Evolutionary conservation across 2,329 filamentous ascomycete genomes (phyloP).

Genomic region (Penicillium sp.): DNA sequence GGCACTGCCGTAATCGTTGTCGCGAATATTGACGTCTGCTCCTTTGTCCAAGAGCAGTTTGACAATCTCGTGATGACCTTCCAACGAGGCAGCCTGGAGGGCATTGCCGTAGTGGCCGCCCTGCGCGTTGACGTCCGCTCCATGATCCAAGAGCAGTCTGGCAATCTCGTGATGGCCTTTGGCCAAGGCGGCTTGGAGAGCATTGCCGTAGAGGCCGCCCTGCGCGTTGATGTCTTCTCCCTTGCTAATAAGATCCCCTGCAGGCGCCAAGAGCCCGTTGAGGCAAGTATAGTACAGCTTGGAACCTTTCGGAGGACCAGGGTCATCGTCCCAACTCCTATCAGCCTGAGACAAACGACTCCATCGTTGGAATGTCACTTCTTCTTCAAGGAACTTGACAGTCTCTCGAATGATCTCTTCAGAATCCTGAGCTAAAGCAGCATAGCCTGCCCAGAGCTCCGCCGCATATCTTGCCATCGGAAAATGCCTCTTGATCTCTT

Average conservation of each 20-base stretch:
- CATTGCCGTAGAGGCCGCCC: too few relatives aligned
- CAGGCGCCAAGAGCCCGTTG: not conserved
- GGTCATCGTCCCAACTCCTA: slow-evolving; percentile 1
- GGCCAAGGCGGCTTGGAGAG: too few relatives aligned
- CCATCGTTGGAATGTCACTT: slow-evolving; percentile 13
- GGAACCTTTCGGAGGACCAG: slow-evolving; percentile 6
- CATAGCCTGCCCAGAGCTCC: slow-evolving; percentile 4
- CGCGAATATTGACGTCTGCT: too few relatives aligned
- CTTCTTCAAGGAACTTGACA: slow-evolving; percentile 8
- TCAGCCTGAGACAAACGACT: slow-evolving; percentile 9
- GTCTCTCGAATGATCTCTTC: slow-evolving; percentile 6
- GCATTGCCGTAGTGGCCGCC: too few relatives aligned
- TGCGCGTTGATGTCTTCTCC: slow-evolving; percentile 7
- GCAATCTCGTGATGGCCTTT: too few relatives aligned
- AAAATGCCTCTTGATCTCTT: slow-evolving; percentile 5
- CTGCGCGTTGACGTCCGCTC: too few relatives aligned
- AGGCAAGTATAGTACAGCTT: slow-evolving; percentile 4
- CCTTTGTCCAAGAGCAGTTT: too few relatives aligned
- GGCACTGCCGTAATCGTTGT: too few relatives aligned
- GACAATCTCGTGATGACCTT: too few relatives aligned
- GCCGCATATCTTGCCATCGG: slow-evolving; percentile 11
- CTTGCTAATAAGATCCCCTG: slow-evolving; percentile 6
- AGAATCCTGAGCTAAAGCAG: slow-evolving; percentile 11
- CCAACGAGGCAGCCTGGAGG: too few relatives aligned
- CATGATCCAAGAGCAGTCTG: too few relatives aligned